These are phyloP conservation scores for Penicillium glabrum DNA, from an alignment of 2,329 filamentous ascomycete species.

Conservation along the genomic window DNA sequence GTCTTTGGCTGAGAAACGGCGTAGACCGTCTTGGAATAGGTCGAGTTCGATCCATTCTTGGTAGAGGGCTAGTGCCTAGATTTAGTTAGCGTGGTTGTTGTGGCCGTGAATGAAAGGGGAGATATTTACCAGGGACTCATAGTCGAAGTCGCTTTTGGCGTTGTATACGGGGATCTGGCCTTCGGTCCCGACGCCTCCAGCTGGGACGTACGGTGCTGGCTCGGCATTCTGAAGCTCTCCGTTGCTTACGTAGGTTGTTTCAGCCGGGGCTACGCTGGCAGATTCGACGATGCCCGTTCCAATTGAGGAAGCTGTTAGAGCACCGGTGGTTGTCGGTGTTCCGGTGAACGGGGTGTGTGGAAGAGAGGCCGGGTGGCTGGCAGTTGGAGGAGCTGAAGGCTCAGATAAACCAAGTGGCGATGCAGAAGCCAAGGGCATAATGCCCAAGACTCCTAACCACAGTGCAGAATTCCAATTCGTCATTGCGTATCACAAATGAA, in stretches of 20 bases:
- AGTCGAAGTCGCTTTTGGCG: slow-evolving; percentile 80
- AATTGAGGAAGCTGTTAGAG: slow-evolving; percentile 52
- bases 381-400: slow-evolving; percentile 34
- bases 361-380: slow-evolving; percentile 53
- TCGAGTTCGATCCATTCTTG: slow-evolving; percentile 86
- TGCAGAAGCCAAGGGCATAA: background rate
- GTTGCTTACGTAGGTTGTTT: slow-evolving; percentile 69
- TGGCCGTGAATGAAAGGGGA: no score
- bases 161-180: slow-evolving; percentile 72
- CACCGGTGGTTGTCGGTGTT: slow-evolving; percentile 67
- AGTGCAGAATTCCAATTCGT: background rate
- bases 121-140: slow-evolving; percentile 61
- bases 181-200: slow-evolving; percentile 74
- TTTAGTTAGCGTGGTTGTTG: background rate
- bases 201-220: slow-evolving; percentile 71
- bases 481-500: no score
- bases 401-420: background rate
- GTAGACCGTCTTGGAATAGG: slow-evolving; percentile 74
- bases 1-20: slow-evolving; percentile 66
- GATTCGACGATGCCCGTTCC: slow-evolving; percentile 59
- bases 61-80: slow-evolving; percentile 66
- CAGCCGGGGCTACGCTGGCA: slow-evolving; percentile 57
- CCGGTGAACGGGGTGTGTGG: slow-evolving; percentile 70
- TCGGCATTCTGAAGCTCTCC: slow-evolving; percentile 65
- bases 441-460: background rate